These are phyloP conservation scores for Escovopsis weberi DNA, from an alignment of 2,329 filamentous ascomycete genomes.

Conservation along the genomic window DNA sequence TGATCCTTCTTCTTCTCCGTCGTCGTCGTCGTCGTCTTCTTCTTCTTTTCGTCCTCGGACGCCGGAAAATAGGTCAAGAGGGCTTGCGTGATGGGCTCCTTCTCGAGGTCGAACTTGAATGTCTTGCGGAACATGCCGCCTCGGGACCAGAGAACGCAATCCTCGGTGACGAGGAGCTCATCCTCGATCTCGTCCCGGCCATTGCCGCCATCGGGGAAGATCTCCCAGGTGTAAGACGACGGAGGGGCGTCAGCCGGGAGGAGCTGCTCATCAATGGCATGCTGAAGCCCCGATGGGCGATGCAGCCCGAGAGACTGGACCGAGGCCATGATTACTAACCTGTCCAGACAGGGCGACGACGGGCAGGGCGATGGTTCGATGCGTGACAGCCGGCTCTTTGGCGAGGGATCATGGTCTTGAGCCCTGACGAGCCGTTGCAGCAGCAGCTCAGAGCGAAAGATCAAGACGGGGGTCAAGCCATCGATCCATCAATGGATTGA, in stretches of 20 bases:
- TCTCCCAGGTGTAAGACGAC: constrained; percentile 63
- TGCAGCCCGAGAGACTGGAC: constrained; percentile 86
- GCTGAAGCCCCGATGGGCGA: constrained; percentile 68
- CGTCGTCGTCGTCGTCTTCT: too few relatives aligned
- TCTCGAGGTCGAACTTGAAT: constrained; percentile 76
- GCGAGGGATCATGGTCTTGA: too few relatives aligned
- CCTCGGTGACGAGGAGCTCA: constrained; percentile 62
- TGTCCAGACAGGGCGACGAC: too few relatives aligned
- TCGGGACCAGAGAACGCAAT: constrained; percentile 77
- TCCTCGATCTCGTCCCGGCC: constrained; percentile 44
- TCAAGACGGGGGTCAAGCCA: too few relatives aligned
- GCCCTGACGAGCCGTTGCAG: too few relatives aligned
- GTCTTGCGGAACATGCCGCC: constrained; percentile 72
- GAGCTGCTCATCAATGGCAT: constrained; percentile 69
- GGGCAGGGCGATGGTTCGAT: too few relatives aligned
- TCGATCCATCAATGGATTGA: too few relatives aligned
- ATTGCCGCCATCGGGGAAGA: constrained; percentile 27
- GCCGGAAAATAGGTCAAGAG: constrained; percentile 69
- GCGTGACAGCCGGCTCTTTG: too few relatives aligned
- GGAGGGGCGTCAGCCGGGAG: constrained; percentile 52
- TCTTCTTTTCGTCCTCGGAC: constrained; percentile 23
- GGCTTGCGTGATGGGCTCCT: constrained; percentile 74
- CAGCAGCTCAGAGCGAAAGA: too few relatives aligned
- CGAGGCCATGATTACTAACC: constrained; percentile 54
- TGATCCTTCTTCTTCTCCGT: neutral